These are phyloP conservation scores for Jatropha curcas DNA, from an alignment of 345 rosid species.

Conservation along the genomic window DNA sequence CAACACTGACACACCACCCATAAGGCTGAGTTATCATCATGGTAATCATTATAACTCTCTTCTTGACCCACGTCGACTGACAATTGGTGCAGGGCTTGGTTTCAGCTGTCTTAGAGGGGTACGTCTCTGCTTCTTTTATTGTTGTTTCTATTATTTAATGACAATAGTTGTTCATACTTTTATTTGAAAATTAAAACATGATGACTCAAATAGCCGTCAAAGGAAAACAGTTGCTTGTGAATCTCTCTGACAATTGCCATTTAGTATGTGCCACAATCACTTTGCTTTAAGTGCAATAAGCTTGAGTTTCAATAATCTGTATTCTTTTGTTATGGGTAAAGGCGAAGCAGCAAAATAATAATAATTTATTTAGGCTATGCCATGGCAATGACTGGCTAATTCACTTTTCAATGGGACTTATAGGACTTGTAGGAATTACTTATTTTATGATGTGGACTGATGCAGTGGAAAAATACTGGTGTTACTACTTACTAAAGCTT, in stretches of 20 bases:
- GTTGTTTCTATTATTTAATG: background rate
- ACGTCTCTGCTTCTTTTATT: constrained; percentile 12
- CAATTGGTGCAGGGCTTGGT: constrained; percentile 97
- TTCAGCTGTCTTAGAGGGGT: constrained; percentile 95
- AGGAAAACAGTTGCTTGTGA: background rate
- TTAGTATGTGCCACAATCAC: background rate
- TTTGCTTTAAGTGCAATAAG: background rate
- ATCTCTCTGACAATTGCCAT: background rate
- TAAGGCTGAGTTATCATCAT: constrained; percentile 87
- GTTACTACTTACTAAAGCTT: background rate
- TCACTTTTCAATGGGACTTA: background rate
- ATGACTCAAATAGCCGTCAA: background rate
- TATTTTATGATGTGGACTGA: background rate
- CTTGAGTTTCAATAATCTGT: too few species aligned
- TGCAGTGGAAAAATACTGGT: background rate
- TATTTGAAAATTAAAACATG: background rate
- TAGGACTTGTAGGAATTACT: background rate
- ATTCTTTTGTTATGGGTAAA: too few species aligned
- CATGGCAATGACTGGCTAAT: background rate
- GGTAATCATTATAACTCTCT: constrained; percentile 98
- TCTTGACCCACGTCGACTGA: constrained; percentile 81
- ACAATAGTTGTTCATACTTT: background rate
- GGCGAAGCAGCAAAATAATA: background rate
- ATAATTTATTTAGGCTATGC: background rate
- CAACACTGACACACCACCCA: constrained; percentile 84